phyloP scores from a whole-genome alignment of 441 rosid species.

The Hypseocharis bilobata region DNA sequence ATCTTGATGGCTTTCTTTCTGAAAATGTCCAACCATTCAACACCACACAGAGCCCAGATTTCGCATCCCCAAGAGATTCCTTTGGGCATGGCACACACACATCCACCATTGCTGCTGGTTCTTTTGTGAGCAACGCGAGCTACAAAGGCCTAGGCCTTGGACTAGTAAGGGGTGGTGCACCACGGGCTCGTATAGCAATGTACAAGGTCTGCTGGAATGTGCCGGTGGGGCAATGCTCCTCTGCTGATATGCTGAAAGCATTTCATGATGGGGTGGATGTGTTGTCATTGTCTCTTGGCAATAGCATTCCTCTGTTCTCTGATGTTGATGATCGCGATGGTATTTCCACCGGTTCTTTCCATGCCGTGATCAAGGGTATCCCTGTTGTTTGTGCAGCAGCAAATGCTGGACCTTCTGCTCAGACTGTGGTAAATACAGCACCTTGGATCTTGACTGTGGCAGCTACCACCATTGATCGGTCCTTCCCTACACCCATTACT shows the following conservation, averaged over 20 bases:
- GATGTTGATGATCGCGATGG: conserved; percentile 36
- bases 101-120: conserved; percentile 51
- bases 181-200: conserved; percentile 46
- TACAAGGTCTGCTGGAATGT: conserved; percentile 64
- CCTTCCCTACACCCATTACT: conserved; percentile 28
- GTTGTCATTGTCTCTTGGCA: conserved; percentile 36
- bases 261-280: conserved; percentile 50
- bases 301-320: conserved; percentile 28
- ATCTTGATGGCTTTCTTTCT: conserved; percentile 37
- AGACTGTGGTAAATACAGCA: conserved; percentile 36
- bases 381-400: conserved; percentile 37
- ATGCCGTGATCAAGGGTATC: conserved; percentile 39
- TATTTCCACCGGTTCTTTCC: conserved; percentile 41
- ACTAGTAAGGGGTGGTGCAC: conserved; percentile 53
- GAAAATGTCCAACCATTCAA: conserved; percentile 35
- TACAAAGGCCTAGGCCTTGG: conserved; percentile 46
- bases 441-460: conserved; percentile 50
- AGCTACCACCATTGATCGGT: conserved; percentile 43
- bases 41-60: conserved; percentile 28
- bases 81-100: conserved; percentile 71
- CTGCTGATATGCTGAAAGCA: conserved; percentile 57
- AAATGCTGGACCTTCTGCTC: conserved; percentile 38
- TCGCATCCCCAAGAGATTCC: conserved; percentile 42
- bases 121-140: conserved; percentile 33
- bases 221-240: conserved; percentile 32